Conservation (phyloP, 768 basidiomycete species). For the Nevesoporus exiguus region DNA sequence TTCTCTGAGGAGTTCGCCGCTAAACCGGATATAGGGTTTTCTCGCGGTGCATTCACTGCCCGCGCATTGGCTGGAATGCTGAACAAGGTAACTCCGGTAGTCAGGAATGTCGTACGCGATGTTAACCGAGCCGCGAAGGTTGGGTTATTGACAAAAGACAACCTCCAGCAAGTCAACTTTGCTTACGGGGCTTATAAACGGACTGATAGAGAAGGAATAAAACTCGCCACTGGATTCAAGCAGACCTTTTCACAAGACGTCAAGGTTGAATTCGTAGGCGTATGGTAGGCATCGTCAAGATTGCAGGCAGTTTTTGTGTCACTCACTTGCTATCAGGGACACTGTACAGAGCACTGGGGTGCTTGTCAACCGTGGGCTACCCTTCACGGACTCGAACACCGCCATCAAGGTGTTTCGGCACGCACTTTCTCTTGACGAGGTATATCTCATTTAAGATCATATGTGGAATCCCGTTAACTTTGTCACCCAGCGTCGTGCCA, state of each 20-base stretch:
- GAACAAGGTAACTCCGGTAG: conserved; percentile 47
- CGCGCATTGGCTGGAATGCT: conserved; percentile 76
- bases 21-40: conserved; percentile 55
- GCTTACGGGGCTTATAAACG: conserved; percentile 71
- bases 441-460: conserved; percentile 1
- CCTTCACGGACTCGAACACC: conserved; percentile 62
- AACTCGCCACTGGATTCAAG: conserved; percentile 66
- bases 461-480: conserved; percentile 7
- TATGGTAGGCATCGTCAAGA: conserved; percentile 49
- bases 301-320: not conserved
- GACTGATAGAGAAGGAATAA: conserved; percentile 41
- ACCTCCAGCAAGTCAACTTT: conserved; percentile 65
- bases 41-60: conserved; percentile 62
- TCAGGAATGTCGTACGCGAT: not conserved
- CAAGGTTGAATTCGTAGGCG: conserved; percentile 73
- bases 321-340: conserved; percentile 47
- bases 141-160: conserved; percentile 66
- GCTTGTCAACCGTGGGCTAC: conserved; percentile 54
- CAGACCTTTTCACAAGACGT: conserved; percentile 65
- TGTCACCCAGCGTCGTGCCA: conserved; percentile 52
- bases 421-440: conserved; percentile 40
- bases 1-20: not conserved
- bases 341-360: conserved; percentile 77
- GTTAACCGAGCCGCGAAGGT: conserved; percentile 40
- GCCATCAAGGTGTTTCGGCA: conserved; percentile 73